Base-by-base conservation (phyloP, 2,329 filamentous ascomycete genomes). In the Cercospora zeina region DNA sequence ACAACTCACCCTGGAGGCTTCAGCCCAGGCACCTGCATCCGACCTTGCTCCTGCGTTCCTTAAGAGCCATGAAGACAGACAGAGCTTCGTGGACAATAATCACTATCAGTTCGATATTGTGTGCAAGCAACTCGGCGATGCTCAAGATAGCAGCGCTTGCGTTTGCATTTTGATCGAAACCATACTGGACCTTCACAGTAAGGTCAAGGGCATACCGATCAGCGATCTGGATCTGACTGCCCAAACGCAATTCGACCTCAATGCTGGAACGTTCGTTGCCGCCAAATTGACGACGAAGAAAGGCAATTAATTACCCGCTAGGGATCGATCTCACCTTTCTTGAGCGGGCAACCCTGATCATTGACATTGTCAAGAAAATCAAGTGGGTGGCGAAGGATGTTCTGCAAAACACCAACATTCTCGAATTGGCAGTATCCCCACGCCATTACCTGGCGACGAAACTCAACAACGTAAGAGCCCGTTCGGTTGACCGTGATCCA, bases 311-410 rank as follows among this genome's bases (percentile, higher is more conserved):
- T 8, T n/a, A 8, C n/a, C n/a, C n/a, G n/a, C 47, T 50, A 2
- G 47, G 30, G 21, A 14, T 50, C 2, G 5, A 24, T 4, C 21
- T 50, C n/a, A 33, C 21, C 5, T 50, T 50, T 11, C 30, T 50
- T 3, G 10, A 50, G 47, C 47, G 47, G 8, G 24, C 21, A 5
- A 50, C 47, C 3, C 11, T 50, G 47, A n/a, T 50, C 21, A 50
- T 50, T 24, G 47, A 50, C 21, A 50, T 50, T 27, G 47, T 50
- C 2, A 50, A 50, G 47, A 50, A 50, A n/a, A 27, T 27, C 47
- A 50, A 50, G 24, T 50, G 47, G 47, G 47, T 50, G 6, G 47
- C 47, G 3, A 50, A 50, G 47, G 47, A 50, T 27, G 47, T 50
- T 13, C 16, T 50, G 6, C 13, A 24, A 7, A 50, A 50, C 19